Percentiles rank a stretch among this genome's conserved stretches.
phyloP scores from a whole-genome alignment of 805 yeast species.

The Ogataea salicorniae region DNA sequence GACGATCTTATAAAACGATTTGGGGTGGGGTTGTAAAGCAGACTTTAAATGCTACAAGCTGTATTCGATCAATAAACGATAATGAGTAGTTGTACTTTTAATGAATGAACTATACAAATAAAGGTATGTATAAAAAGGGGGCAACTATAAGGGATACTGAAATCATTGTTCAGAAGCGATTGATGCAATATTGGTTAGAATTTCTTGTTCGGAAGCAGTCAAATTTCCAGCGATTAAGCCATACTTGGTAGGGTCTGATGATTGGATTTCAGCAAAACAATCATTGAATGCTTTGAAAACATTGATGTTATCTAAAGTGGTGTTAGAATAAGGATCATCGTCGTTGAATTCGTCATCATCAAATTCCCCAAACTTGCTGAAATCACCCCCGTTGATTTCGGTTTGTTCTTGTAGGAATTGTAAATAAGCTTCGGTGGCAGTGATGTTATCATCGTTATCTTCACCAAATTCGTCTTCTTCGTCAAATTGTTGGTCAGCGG shows the following conservation, averaged over 20 bases:
- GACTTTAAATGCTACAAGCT: too few relatives aligned
- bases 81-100: too few relatives aligned
- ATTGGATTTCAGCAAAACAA: slow-evolving; percentile 45
- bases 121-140: not conserved
- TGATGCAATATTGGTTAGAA: slow-evolving; percentile 11
- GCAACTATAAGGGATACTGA: not conserved
- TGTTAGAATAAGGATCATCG: slow-evolving; percentile 70
- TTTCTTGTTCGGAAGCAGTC: slow-evolving; percentile 20
- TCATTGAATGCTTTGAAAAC: slow-evolving; percentile 63
- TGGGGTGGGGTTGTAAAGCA: too few relatives aligned
- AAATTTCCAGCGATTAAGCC: slow-evolving; percentile 17
- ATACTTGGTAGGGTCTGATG: slow-evolving; percentile 34
- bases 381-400: slow-evolving; percentile 27
- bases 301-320: slow-evolving; percentile 74
- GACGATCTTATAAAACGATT: too few relatives aligned
- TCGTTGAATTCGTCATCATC: slow-evolving; percentile 57
- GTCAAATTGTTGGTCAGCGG: slow-evolving; percentile 5
- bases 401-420: slow-evolving; percentile 44
- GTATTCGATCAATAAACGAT: too few relatives aligned
- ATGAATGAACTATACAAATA: not conserved
- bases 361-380: slow-evolving; percentile 30
- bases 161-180: slow-evolving; percentile 5
- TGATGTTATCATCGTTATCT: slow-evolving; percentile 28
- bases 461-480: slow-evolving; percentile 27
- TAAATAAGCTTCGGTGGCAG: slow-evolving; percentile 40